Evolutionary conservation across 2,329 filamentous ascomycete genomes (phyloP).

Genomic region (Pseudogymnoascus sp.): DNA sequence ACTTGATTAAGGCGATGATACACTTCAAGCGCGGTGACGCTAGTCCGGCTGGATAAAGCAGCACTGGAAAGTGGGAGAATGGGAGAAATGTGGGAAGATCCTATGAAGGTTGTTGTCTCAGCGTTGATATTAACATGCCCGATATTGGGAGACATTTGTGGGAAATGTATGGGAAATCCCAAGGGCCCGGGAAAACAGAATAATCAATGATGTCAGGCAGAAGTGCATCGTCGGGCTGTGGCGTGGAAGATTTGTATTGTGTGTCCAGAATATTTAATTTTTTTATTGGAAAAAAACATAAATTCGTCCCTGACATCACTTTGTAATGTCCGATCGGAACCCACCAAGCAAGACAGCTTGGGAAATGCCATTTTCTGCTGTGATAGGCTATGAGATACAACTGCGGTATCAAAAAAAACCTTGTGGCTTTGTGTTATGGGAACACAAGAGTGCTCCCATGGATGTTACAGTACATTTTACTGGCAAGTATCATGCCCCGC

Average conservation of each 20-base stretch:
- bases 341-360: background rate
- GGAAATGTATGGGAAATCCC: conserved; percentile 9
- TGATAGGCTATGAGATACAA: background rate
- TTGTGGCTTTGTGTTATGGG: conserved; percentile 9
- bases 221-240: conserved; percentile 34
- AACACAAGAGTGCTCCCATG: background rate
- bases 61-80: conserved; percentile 13
- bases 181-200: background rate
- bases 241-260: conserved; percentile 35
- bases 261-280: conserved; percentile 17
- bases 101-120: conserved; percentile 2
- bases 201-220: conserved; percentile 33
- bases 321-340: background rate
- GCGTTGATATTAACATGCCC: conserved; percentile 19
- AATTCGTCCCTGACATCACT: conserved; percentile 3
- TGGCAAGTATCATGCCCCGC: conserved; percentile 2
- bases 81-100: conserved; percentile 9
- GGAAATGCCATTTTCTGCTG: background rate
- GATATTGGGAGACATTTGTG: conserved; percentile 3
- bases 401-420: conserved; percentile 5
- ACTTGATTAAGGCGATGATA: conserved; percentile 23
- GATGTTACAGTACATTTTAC: background rate
- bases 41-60: conserved; percentile 23
- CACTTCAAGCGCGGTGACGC: conserved; percentile 33
- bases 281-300: conserved; percentile 8